Evolutionary conservation across 768 basidiomycete species (phyloP).

Genomic region (Pleurotus citrinopileatus): DNA sequence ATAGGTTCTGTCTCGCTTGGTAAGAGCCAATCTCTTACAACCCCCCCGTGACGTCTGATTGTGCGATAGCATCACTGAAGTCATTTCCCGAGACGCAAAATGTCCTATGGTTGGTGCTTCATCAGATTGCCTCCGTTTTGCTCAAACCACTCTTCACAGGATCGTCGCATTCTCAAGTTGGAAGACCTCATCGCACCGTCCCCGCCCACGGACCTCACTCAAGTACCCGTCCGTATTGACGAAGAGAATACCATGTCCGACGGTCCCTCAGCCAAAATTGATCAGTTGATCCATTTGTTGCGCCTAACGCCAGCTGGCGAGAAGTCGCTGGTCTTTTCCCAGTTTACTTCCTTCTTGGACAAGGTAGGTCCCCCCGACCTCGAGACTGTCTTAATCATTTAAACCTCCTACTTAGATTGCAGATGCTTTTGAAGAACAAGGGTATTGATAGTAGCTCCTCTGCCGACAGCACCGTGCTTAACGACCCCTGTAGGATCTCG

Average conservation of each 20-base stretch:
- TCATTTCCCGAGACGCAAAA: slow-evolving; percentile 65
- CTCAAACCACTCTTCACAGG: slow-evolving; percentile 42
- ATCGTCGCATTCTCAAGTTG: slow-evolving; percentile 59
- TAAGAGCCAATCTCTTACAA: no score
- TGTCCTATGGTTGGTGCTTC: slow-evolving; percentile 69
- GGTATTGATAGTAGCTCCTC: slow-evolving; percentile 36
- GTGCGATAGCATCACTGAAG: slow-evolving; percentile 58
- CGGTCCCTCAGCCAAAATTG: slow-evolving; percentile 81
- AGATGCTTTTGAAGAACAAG: slow-evolving; percentile 60
- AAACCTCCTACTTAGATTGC: slow-evolving; percentile 51
- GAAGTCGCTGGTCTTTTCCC: slow-evolving; percentile 87
- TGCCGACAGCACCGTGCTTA: slow-evolving; percentile 11
- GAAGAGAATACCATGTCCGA: slow-evolving; percentile 37
- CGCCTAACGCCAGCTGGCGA: slow-evolving; percentile 63
- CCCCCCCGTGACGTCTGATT: no score
- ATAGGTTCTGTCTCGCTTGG: slow-evolving; percentile 74
- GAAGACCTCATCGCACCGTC: slow-evolving; percentile 60
- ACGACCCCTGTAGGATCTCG: slow-evolving; percentile 46
- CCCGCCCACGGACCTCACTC: slow-evolving; percentile 68
- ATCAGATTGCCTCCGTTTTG: not conserved
- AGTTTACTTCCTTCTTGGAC: slow-evolving; percentile 84
- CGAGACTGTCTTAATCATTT: not conserved
- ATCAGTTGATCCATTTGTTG: slow-evolving; percentile 74
- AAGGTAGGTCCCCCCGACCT: slow-evolving; percentile 42
- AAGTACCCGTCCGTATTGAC: slow-evolving; percentile 42